Evolutionary conservation across 2,329 filamentous ascomycete genomes (phyloP), one percentile per base, ranked within the genome.

Genomic region (Domatiomyces catenatus): DNA sequence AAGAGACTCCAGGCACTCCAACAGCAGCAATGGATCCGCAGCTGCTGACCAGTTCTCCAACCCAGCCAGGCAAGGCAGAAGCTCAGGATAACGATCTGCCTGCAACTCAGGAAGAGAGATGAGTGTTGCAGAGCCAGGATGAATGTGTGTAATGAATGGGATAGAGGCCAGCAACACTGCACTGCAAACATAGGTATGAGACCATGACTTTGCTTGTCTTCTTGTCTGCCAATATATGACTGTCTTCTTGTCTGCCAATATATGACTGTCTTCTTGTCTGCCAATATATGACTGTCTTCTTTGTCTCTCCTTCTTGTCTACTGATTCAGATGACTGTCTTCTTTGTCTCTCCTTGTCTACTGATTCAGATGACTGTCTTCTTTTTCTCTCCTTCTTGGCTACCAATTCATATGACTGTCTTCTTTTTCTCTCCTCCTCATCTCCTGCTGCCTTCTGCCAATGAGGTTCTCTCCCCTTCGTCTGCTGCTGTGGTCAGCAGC

Each of bases 121-220:
- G 32, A 39, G 15, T 39, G 32, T 15, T 15, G 32, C 15, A 15
- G 32, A 39, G 32, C 10, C 32, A 15, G 32, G 10, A 39, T 39
- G 10, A 39, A 39, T 15, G 15, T 15, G 32, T 24, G 22, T 24
- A 24, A 24, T 24, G 32, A 39, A 39, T 39, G 32, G 32, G 32
- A 39, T 39, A 39, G 32, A 39, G 19, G 24, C 43, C 43, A 26
- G 19, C 43, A 45, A 20, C 43, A 22, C 17, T 22, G 36, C 46
- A 46, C 50, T 46, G 22, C 18, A 28, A 45, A 48, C 42, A 10
- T 28, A 46, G 19, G 50, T 46, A 24, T 46, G 50, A 19, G 46
- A 51, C 36, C 42, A 51, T 46, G 20, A 42, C 43, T 45, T n/a
- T 45, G 43, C 12, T 39, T 12, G 22, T 24, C 22, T 24, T 24